Conservation (phyloP, 768 basidiomycete genomes). For the Leccinum longicurvipes region DNA sequence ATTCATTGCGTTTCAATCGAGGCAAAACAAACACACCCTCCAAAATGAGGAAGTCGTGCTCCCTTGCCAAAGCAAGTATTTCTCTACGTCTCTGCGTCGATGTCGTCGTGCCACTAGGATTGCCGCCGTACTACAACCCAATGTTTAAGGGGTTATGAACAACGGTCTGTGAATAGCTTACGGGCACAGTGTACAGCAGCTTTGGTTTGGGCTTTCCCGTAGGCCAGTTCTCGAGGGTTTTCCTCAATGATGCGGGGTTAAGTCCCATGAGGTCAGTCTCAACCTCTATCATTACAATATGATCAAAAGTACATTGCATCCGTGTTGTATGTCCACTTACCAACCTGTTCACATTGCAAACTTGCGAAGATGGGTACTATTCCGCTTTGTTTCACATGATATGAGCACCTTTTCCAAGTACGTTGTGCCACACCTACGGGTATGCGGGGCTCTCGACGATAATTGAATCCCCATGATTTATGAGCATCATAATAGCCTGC, state of each 20-base stretch:
- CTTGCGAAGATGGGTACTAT: conserved; percentile 57
- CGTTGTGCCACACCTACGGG: conserved; percentile 39
- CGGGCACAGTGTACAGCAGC: conserved; percentile 71
- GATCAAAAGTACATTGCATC: not conserved
- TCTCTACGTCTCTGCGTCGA: conserved; percentile 59
- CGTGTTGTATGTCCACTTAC: conserved; percentile 28
- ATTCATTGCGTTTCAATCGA: not conserved
- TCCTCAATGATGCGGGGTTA: conserved; percentile 50
- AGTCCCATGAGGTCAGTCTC: conserved; percentile 68
- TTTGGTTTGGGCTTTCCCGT: conserved; percentile 62
- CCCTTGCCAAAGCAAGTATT: conserved; percentile 59
- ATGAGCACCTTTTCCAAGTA: not conserved
- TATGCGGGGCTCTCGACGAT: conserved; percentile 77
- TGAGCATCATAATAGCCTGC: conserved; percentile 62
- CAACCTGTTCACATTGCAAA: conserved; percentile 50
- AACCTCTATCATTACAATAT: conserved; percentile 51
- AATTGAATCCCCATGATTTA: conserved; percentile 71
- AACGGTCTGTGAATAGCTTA: conserved; percentile 24
- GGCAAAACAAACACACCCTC: conserved; percentile 49
- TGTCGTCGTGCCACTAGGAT: conserved; percentile 75
- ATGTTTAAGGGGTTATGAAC: not conserved
- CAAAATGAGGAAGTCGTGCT: conserved; percentile 71
- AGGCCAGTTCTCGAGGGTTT: conserved; percentile 67
- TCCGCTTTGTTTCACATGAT: conserved; percentile 38
- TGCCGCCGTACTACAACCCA: conserved; percentile 59